A percentile compares a stretch with the other conserved stretches of the same genome.
phyloP scores from a whole-genome alignment of 2,329 filamentous ascomycete species.

The Botryosphaeria dothidea region DNA sequence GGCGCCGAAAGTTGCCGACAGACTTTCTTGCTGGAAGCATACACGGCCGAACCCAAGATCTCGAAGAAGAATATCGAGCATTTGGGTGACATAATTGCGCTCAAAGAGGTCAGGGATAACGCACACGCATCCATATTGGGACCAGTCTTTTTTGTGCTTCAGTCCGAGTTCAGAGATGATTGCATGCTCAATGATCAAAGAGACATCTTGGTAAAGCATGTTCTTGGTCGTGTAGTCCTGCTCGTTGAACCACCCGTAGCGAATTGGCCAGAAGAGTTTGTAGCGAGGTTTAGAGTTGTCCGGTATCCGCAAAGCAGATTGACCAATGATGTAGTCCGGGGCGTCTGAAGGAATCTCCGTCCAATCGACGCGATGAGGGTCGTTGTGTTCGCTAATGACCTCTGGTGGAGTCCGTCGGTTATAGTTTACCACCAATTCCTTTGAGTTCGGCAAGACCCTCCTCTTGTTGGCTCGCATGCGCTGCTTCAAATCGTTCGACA shows the following conservation, averaged over 20 bases:
- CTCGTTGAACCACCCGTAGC: conserved; percentile 85
- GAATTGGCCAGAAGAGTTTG: conserved; percentile 90
- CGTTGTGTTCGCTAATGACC: conserved; percentile 90
- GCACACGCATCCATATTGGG: conserved; percentile 93
- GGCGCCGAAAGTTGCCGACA: conserved; percentile 91
- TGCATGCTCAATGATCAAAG: conserved; percentile 81
- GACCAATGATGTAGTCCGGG: conserved; percentile 78
- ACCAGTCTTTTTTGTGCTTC: conserved; percentile 75
- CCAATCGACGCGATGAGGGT: conserved; percentile 92
- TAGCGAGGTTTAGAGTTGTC: conserved; percentile 88
- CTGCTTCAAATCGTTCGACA: conserved; percentile 83
- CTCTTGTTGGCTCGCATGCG: conserved; percentile 93
- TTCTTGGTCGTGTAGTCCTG: conserved; percentile 80
- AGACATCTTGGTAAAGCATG: conserved; percentile 82
- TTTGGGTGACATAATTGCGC: conserved; percentile 82
- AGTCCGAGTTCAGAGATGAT: conserved; percentile 83
- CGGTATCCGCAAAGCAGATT: conserved; percentile 80
- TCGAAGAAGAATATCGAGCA: conserved; percentile 81
- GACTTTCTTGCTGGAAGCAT: conserved; percentile 93
- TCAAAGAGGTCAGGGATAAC: conserved; percentile 97
- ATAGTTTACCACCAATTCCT: conserved; percentile 92
- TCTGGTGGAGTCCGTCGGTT: conserved; percentile 84
- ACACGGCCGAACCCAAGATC: conserved; percentile 89
- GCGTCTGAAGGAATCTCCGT: conserved; percentile 74
- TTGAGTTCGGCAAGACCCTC: conserved; percentile 94